Base-by-base conservation (phyloP, 2,329 filamentous ascomycete species). In the Diaporthe batatas region DNA sequence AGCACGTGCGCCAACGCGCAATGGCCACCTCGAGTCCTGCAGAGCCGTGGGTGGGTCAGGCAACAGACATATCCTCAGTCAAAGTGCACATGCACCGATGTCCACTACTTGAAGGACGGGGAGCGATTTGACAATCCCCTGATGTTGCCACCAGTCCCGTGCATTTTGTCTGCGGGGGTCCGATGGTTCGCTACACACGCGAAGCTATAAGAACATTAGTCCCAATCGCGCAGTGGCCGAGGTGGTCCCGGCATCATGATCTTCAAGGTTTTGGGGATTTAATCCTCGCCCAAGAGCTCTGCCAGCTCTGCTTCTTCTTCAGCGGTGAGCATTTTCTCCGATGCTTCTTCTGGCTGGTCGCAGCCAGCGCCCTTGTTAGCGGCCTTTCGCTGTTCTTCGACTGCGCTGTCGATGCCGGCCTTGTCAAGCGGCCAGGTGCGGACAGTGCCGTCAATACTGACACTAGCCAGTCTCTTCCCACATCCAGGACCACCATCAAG, bases 221-320 rank as follows among this genome's bases (percentile, higher is more conserved):
- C 25, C 16, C 25, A 23, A 8, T 1, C 23, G 44, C 7, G 39
- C 21, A 51, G 29, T 23, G 23, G 42, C 7, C 12, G 44, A 34
- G 25, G 42, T 65, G 44, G 34, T 36, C 21, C 29, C 65, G 49
- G n/a, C 12, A 16, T 14, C 5, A 6, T 54, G 64, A 21, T 23
- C 32, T 70, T 14, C 53, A 8, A 23, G 21, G 36, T 25, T 47
- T 21, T 25, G 4, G 29, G 21, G 25, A 18, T 42, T 76, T 81
- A 88, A 75, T 94, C 91, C 75, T 94, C 92, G 72, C 92, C 94
- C 94, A 99, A 94, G 80, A 99, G 83, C 76, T 95, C 96, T 18
- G 94, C 95, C 76, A 99, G 86, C 82, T 98, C 96, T 6, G 93
- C 75, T 83, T 98, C 96, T 81, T 99, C 96, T 77, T 98, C 96